These are phyloP conservation scores for Starmerella stellata DNA, from an alignment of 805 yeast species.

Conservation along the genomic window DNA sequence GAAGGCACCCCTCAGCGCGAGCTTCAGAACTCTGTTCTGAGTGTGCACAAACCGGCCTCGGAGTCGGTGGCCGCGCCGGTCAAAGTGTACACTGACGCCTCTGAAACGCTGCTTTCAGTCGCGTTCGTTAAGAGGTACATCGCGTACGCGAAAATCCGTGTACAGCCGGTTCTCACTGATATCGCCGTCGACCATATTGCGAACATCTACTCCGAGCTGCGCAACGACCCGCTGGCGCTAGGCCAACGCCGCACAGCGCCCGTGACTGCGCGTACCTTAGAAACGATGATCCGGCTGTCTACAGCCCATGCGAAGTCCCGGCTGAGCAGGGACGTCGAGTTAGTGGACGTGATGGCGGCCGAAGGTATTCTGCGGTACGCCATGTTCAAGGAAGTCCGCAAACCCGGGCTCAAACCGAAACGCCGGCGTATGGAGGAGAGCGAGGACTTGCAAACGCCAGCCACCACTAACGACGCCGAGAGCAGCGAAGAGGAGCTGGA, in stretches of 20 bases:
- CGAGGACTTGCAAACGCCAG: constrained; percentile 16
- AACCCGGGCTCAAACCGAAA: constrained; percentile 24
- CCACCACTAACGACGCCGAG: constrained; percentile 23
- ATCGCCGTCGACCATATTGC: constrained; percentile 69
- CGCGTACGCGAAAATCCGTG: constrained; percentile 81
- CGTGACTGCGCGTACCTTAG: constrained; percentile 94
- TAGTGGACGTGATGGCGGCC: constrained; percentile 69
- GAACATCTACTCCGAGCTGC: constrained; percentile 54
- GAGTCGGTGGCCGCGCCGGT: constrained; percentile 17
- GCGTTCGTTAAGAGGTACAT: constrained; percentile 80
- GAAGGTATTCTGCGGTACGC: constrained; percentile 72
- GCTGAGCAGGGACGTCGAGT: constrained; percentile 53
- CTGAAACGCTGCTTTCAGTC: constrained; percentile 43
- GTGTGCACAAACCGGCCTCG: constrained; percentile 51
- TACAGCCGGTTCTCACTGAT: constrained; percentile 60
- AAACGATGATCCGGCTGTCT: constrained; percentile 81
- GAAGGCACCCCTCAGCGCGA: constrained; percentile 93
- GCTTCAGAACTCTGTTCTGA: constrained; percentile 44
- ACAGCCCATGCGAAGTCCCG: constrained; percentile 97
- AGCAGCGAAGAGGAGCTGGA: constrained; percentile 26
- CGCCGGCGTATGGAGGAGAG: constrained; percentile 16
- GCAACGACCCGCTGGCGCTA: constrained; percentile 45
- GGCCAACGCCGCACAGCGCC: constrained; percentile 58
- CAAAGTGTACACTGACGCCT: constrained; percentile 35
- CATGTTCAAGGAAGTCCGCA: constrained; percentile 53